Evolutionary conservation across 1,284 basidiomycete species (phyloP).

Genomic region (Tetrapyrgos nigripes): DNA sequence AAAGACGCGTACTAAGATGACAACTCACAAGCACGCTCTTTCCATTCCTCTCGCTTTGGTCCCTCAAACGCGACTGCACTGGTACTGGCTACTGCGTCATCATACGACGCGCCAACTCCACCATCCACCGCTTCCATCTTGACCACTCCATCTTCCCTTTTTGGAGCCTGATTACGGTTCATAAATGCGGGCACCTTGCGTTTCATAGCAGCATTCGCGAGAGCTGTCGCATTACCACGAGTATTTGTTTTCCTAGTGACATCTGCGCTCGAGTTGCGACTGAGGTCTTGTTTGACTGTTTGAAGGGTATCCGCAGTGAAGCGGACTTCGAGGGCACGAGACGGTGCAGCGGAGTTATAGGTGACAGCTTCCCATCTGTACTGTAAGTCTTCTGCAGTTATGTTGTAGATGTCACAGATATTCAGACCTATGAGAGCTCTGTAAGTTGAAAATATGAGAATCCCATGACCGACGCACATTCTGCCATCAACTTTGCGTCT

Average conservation of each 20-base stretch:
- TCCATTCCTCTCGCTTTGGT: constrained; percentile 47
- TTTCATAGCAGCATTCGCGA: constrained; percentile 39
- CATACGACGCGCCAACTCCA: constrained; percentile 7
- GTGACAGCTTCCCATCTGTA: constrained; percentile 77
- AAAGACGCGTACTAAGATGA: constrained; percentile 5
- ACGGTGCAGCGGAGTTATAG: constrained; percentile 37
- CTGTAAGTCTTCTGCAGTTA: constrained; percentile 61
- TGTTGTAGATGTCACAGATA: constrained; percentile 70
- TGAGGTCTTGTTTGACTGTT: constrained; percentile 60
- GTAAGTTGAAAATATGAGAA: neutral
- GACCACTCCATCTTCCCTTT: constrained; percentile 26
- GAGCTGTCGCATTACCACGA: constrained; percentile 27
- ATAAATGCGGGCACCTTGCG: constrained; percentile 37
- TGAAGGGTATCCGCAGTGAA: constrained; percentile 57
- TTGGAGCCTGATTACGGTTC: constrained; percentile 21
- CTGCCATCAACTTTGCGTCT: constrained; percentile 48
- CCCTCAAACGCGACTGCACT: constrained; percentile 55
- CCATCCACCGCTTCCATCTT: constrained; percentile 40
- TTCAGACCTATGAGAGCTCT: constrained; percentile 52
- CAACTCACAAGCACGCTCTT: constrained; percentile 61
- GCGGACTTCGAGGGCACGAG: constrained; percentile 40
- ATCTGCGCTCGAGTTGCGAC: constrained; percentile 49
- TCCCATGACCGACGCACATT: constrained; percentile 47
- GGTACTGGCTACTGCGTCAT: constrained; percentile 43
- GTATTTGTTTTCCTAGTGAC: constrained; percentile 37